These are phyloP conservation scores for Citeromyces siamensis DNA, from an alignment of 1,139 yeast species.

Conservation along the genomic window DNA sequence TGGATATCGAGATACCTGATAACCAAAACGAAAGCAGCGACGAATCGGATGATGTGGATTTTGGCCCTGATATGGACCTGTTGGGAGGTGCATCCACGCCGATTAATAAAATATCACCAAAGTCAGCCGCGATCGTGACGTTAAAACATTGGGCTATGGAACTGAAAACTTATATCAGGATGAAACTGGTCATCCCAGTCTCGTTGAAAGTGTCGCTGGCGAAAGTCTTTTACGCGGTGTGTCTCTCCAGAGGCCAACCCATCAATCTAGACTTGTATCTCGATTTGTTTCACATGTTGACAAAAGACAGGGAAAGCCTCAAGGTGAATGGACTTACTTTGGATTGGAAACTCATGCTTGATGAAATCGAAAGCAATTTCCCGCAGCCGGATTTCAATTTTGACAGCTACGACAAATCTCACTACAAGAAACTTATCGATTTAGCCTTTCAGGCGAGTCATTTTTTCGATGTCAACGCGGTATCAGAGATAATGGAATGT, in stretches of 20 bases:
- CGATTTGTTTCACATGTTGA: constrained; percentile 48
- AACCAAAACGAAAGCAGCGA: constrained; percentile 31
- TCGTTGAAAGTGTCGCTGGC: constrained; percentile 49
- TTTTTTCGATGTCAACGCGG: constrained; percentile 22
- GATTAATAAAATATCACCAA: constrained; percentile 39
- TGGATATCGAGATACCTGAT: constrained; percentile 27
- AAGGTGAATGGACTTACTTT: constrained; percentile 27
- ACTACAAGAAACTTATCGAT: constrained; percentile 22
- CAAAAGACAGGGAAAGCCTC: constrained; percentile 34
- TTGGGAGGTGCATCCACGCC: constrained; percentile 19
- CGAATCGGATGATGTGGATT: constrained; percentile 20
- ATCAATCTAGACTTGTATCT: constrained; percentile 50
- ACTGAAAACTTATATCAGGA: constrained; percentile 63
- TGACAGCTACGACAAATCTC: constrained; percentile 21
- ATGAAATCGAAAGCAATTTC: constrained; percentile 29
- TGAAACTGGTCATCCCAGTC: constrained; percentile 77
- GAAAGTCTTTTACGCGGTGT: constrained; percentile 58
- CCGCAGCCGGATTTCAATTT: constrained; percentile 32
- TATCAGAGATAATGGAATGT: constrained; percentile 19
- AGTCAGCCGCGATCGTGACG: constrained; percentile 62
- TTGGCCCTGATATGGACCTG: constrained; percentile 14
- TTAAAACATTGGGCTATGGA: constrained; percentile 88
- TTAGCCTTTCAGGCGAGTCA: constrained; percentile 24
- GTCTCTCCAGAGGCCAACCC: constrained; percentile 67
- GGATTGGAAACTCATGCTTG: constrained; percentile 39